Conservation (phyloP, 441 rosid genomes). For the Melastoma candidum region DNA sequence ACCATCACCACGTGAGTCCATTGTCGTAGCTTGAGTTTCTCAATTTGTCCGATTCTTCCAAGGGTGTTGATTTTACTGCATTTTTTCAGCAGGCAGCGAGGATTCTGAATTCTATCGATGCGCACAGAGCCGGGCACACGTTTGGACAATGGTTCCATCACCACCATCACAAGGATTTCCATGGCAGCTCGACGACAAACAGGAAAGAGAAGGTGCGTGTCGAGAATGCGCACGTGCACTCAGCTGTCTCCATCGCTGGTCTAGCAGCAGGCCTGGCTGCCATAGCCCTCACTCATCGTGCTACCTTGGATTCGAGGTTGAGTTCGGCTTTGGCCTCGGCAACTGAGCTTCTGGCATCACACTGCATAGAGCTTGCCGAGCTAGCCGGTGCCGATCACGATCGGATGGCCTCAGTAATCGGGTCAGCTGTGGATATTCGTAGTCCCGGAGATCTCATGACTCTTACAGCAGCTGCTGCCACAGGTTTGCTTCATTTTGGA, state of each 20-base stretch:
- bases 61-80: too few species aligned
- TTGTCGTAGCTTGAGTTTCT: too few species aligned
- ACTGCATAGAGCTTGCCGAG: conserved; percentile 84
- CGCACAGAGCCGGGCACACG: conserved; percentile 42
- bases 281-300: conserved; percentile 43
- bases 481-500: conserved; percentile 31
- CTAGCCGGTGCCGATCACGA: conserved; percentile 67
- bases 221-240: conserved; percentile 69
- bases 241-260: conserved; percentile 76
- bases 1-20: too few species aligned
- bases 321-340: conserved; percentile 70
- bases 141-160: conserved; percentile 80
- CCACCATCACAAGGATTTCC: conserved; percentile 28
- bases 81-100: conserved; percentile 34
- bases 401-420: conserved; percentile 56
- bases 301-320: conserved; percentile 46
- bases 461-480: conserved; percentile 93
- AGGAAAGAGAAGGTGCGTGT: conserved; percentile 77
- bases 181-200: conserved; percentile 29
- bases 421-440: conserved; percentile 72
- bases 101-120: conserved; percentile 33
- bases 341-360: conserved; percentile 80
- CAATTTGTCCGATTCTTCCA: too few species aligned
- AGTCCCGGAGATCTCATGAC: conserved; percentile 81
- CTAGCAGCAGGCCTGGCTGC: conserved; percentile 87